Conservation (phyloP, 2,329 filamentous ascomycete species). For the Coniochaeta prunicola region DNA sequence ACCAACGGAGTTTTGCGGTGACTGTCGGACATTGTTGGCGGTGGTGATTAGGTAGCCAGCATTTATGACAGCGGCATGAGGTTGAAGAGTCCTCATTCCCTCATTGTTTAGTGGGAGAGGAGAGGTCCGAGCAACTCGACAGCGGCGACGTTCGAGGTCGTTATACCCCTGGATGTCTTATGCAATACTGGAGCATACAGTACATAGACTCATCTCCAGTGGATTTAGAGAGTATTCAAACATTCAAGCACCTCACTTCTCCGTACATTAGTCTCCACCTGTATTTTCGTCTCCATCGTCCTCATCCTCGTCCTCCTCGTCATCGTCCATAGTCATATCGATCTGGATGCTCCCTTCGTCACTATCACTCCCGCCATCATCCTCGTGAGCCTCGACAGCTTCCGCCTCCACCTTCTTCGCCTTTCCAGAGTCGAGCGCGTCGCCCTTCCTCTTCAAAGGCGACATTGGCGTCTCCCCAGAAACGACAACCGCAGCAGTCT, state of each 20-base stretch:
- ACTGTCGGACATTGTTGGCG: not conserved
- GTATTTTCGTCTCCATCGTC: slow-evolving; percentile 19
- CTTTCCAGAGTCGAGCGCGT: slow-evolving; percentile 17
- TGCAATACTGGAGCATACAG: not conserved
- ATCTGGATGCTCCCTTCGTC: slow-evolving; percentile 50
- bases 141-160: not conserved
- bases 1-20: not conserved
- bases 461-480: not conserved
- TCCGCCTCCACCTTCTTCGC: slow-evolving; percentile 10
- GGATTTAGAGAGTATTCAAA: not conserved
- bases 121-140: not conserved
- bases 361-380: slow-evolving; percentile 37
- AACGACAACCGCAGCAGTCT: not conserved
- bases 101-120: not conserved
- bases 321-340: slow-evolving; percentile 52
- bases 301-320: slow-evolving; percentile 36
- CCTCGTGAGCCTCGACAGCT: slow-evolving; percentile 17
- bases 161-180: not conserved
- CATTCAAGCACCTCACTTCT: slow-evolving; percentile 7
- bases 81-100: not conserved
- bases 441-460: slow-evolving; percentile 34
- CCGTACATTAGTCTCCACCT: not conserved
- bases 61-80: not conserved
- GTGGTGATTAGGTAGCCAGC: not conserved
- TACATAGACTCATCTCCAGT: not conserved